phyloP scores from a whole-genome alignment of 805 yeast genomes.

The Saccharomycopsis sp. region DNA sequence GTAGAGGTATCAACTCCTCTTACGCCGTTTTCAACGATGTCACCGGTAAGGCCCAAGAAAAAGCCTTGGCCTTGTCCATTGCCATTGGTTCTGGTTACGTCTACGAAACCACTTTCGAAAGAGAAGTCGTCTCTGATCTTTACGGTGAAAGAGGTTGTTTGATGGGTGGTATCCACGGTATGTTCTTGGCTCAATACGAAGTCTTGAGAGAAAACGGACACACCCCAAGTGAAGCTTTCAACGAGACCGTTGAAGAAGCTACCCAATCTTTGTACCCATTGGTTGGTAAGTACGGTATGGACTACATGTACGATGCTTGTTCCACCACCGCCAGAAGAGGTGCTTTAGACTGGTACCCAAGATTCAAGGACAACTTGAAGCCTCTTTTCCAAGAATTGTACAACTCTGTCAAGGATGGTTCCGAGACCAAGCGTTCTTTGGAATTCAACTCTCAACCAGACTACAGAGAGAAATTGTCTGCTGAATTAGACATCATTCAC shows the following conservation, averaged over 20 bases:
- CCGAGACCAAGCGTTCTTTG: constrained; percentile 96
- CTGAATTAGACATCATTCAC: constrained; percentile 89
- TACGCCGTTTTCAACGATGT: constrained; percentile 99
- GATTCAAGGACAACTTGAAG: constrained; percentile 97
- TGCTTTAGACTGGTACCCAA: constrained; percentile 99
- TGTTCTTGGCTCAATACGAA: constrained; percentile 99
- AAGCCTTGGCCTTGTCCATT: constrained; percentile 96
- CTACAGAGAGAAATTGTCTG: constrained; percentile 94
- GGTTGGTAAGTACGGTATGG: constrained; percentile 99
- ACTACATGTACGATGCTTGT: constrained; percentile 99
- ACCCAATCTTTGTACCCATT: constrained; percentile 99
- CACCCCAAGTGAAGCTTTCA: constrained; percentile 99
- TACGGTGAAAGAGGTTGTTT: constrained; percentile 99
- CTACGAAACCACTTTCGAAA: constrained; percentile 98
- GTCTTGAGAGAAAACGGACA: constrained; percentile 99
- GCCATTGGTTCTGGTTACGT: constrained; percentile 99
- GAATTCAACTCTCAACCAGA: constrained; percentile 98
- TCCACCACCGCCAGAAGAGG: constrained; percentile 99
- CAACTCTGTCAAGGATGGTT: constrained; percentile 90
- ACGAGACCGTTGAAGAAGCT: constrained; percentile 99
- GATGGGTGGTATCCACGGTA: constrained; percentile 99
- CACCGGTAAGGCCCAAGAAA: constrained; percentile 98
- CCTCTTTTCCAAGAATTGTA: constrained; percentile 97
- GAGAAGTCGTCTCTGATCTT: constrained; percentile 97
- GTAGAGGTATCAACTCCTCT: constrained; percentile 99